These are phyloP conservation scores for Blastobotrys chiropterorum DNA, from an alignment of 805 yeast species.

Conservation along the genomic window DNA sequence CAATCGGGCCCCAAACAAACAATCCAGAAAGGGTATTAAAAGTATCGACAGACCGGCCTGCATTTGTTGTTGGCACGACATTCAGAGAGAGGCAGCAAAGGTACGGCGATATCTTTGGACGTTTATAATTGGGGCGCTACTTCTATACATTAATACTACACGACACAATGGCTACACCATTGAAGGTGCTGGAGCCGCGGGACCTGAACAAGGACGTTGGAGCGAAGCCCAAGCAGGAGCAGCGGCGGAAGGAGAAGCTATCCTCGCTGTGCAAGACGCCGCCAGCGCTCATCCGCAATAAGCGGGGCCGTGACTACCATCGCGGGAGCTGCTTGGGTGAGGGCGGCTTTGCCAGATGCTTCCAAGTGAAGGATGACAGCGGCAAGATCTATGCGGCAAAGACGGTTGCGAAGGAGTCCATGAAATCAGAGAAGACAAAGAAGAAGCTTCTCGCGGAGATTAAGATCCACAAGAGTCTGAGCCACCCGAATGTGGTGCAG, in stretches of 20 bases:
- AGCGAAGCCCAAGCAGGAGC: constrained; percentile 1
- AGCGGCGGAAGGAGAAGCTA: constrained; percentile 79
- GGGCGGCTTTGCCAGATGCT: constrained; percentile 98
- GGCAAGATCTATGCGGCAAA: constrained; percentile 93
- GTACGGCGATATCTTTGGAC: no score
- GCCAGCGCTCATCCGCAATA: constrained; percentile 83
- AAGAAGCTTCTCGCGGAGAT: constrained; percentile 77
- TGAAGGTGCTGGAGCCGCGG: constrained; percentile 11
- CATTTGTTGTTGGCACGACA: background rate
- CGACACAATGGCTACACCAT: constrained; percentile 9
- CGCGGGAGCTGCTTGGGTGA: constrained; percentile 91
- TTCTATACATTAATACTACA: background rate
- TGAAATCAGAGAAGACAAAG: constrained; percentile 84
- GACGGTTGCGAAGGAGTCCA: constrained; percentile 93
- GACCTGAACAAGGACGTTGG: constrained; percentile 9
- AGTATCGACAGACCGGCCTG: background rate
- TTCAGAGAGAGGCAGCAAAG: no score
- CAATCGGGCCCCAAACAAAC: background rate
- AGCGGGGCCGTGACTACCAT: constrained; percentile 81
- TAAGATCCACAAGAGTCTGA: constrained; percentile 85
- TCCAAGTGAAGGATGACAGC: constrained; percentile 83
- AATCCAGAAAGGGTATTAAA: background rate
- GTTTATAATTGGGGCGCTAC: no score
- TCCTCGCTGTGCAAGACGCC: constrained; percentile 94
- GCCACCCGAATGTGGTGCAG: constrained; percentile 84